These are phyloP conservation scores for Aspergillus ostianus DNA, from an alignment of 495 filamentous ascomycete species.

Conservation along the genomic window DNA sequence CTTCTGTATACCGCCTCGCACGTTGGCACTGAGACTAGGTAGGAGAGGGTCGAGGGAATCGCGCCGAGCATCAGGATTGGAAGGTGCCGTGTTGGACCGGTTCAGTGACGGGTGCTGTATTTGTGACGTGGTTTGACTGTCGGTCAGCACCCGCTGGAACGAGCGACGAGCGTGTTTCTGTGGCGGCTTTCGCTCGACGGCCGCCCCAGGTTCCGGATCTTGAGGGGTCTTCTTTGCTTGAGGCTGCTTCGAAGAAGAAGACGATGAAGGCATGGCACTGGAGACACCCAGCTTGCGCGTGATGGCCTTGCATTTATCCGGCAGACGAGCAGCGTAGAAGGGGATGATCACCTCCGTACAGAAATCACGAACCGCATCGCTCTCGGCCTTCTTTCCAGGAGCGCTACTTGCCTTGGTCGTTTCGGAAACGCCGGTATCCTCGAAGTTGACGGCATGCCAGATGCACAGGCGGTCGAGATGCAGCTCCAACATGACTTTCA, in stretches of 20 bases:
- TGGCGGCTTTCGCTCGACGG: conserved; percentile 47
- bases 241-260: conserved; percentile 18
- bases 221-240: conserved; percentile 28
- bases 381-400: conserved; percentile 46
- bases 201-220: conserved; percentile 52
- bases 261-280: conserved; percentile 56
- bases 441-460: conserved; percentile 77
- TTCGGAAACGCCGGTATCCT: conserved; percentile 42
- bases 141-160: conserved; percentile 70
- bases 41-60: conserved; percentile 38
- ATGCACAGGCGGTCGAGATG: conserved; percentile 91
- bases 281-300: conserved; percentile 86
- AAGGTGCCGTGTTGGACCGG: conserved; percentile 63
- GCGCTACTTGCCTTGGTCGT: conserved; percentile 30
- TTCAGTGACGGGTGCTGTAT: conserved; percentile 54
- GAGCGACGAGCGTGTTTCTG: conserved; percentile 54
- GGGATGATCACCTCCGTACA: conserved; percentile 91
- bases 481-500: conserved; percentile 70
- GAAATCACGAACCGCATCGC: conserved; percentile 68
- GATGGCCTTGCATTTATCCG: conserved; percentile 73
- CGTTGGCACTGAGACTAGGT: conserved; percentile 32
- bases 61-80: conserved; percentile 37
- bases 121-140: conserved; percentile 56
- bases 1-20: conserved; percentile 56
- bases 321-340: conserved; percentile 84